Percentiles rank a stretch among this genome's conserved stretches.
Conservation (phyloP, 2,329 filamentous ascomycete species). For the Curvularia sp. region DNA sequence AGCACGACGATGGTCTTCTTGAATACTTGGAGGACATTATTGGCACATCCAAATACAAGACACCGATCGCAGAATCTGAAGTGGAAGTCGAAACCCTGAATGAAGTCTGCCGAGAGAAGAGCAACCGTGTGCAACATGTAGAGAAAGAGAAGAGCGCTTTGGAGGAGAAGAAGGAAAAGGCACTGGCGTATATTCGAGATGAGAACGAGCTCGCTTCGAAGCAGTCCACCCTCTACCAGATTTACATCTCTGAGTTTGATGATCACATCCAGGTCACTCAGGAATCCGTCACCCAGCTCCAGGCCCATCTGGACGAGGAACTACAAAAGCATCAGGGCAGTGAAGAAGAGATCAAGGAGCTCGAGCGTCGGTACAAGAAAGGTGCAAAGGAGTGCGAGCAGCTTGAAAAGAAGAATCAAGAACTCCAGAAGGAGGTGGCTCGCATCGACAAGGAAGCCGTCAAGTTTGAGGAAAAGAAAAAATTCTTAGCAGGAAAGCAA, state of each 20-base stretch:
- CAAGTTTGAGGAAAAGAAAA: slow-evolving; percentile 97
- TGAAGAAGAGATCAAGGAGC: slow-evolving; percentile 86
- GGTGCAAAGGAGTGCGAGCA: slow-evolving; percentile 83
- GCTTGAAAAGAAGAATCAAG: slow-evolving; percentile 81
- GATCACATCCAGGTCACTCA: slow-evolving; percentile 89
- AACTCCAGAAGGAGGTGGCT: slow-evolving; percentile 82
- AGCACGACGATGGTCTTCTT: slow-evolving; percentile 93
- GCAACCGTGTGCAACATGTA: slow-evolving; percentile 91
- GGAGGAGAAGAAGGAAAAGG: slow-evolving; percentile 96
- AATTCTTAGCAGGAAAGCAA: slow-evolving; percentile 87
- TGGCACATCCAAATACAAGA: slow-evolving; percentile 97
- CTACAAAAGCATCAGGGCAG: slow-evolving; percentile 90
- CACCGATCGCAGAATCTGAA: slow-evolving; percentile 92
- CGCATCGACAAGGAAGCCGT: slow-evolving; percentile 96
- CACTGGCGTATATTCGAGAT: slow-evolving; percentile 83
- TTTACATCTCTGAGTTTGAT: slow-evolving; percentile 85
- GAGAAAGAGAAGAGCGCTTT: slow-evolving; percentile 94
- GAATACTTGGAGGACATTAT: slow-evolving; percentile 99
- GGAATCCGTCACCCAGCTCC: slow-evolving; percentile 90
- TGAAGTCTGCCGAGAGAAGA: slow-evolving; percentile 94
- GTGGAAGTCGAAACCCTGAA: slow-evolving; percentile 90
- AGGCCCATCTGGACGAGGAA: slow-evolving; percentile 83
- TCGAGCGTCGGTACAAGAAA: slow-evolving; percentile 83
- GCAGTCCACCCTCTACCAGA: slow-evolving; percentile 89
- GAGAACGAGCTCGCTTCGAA: slow-evolving; percentile 93